These are phyloP conservation scores for Botrytis fabae DNA, from an alignment of 2,329 filamentous ascomycete genomes.

Conservation along the genomic window DNA sequence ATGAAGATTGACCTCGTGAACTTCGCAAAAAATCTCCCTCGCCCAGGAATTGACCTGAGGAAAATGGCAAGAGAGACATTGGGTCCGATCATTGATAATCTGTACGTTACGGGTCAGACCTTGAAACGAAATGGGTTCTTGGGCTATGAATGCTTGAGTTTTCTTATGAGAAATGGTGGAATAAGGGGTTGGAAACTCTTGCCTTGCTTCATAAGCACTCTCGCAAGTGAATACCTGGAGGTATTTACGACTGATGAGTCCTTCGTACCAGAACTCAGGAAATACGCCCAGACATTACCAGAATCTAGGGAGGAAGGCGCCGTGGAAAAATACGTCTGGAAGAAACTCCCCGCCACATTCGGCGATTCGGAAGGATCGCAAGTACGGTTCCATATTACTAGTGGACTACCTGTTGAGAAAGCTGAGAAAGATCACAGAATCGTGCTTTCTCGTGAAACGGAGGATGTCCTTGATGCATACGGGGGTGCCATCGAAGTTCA, in stretches of 20 bases:
- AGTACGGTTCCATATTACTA: not conserved
- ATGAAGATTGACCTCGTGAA: conserved; percentile 16
- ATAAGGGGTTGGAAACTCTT: not conserved
- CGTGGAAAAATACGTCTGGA: not conserved
- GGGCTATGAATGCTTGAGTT: not conserved
- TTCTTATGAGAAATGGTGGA: conserved; percentile 10
- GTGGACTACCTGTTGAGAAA: not conserved
- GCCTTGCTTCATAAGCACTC: not conserved
- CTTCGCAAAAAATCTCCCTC: not conserved
- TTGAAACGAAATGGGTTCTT: not conserved
- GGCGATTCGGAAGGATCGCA: not conserved
- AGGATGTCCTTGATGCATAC: not conserved
- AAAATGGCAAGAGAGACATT: not conserved
- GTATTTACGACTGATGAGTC: not conserved
- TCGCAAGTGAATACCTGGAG: not conserved
- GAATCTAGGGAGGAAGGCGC: not conserved
- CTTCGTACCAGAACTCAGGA: not conserved
- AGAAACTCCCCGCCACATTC: not conserved
- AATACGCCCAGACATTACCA: not conserved
- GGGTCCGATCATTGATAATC: not conserved
- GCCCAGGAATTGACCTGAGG: not conserved
- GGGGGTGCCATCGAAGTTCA: not conserved
- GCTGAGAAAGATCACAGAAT: not conserved
- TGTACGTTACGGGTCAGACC: not conserved
- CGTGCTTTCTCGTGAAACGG: not conserved